These are phyloP conservation scores for Russula lepida DNA, from an alignment of 768 basidiomycete species.

Conservation along the genomic window DNA sequence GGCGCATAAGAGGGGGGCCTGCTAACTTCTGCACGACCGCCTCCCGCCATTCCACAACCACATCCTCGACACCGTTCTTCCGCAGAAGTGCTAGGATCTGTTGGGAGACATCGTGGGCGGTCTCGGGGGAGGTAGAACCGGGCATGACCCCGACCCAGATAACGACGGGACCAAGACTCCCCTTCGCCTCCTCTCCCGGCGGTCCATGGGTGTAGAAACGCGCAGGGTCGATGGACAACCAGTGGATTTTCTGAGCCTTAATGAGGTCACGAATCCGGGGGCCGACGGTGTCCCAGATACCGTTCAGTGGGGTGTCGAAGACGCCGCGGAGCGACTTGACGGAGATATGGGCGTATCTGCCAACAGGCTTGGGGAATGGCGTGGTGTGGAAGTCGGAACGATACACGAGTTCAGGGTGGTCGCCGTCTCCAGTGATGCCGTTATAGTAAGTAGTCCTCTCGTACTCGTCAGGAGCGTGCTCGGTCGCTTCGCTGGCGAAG, in stretches of 20 bases:
- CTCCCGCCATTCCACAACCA: slow-evolving; percentile 14
- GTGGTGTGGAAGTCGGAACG: not conserved
- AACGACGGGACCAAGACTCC: slow-evolving; percentile 10
- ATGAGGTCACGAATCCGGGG: slow-evolving; percentile 3
- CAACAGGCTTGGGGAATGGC: not conserved
- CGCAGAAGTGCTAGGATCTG: slow-evolving; percentile 1
- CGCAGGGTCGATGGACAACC: slow-evolving; percentile 2
- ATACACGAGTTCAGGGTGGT: slow-evolving; percentile 8
- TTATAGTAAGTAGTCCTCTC: not conserved
- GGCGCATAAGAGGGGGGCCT: not conserved
- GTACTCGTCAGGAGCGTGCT: not conserved
- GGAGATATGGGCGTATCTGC: not conserved
- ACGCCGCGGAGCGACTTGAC: slow-evolving; percentile 8
- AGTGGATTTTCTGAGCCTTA: not conserved
- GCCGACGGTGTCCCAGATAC: slow-evolving; percentile 12
- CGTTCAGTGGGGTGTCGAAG: slow-evolving; percentile 5
- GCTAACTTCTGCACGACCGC: not conserved
- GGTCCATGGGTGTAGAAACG: slow-evolving; percentile 6
- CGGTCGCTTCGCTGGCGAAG: not conserved
- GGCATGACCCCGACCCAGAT: slow-evolving; percentile 8
- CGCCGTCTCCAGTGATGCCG: not conserved
- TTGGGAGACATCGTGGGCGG: slow-evolving; percentile 4
- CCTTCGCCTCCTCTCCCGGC: not conserved
- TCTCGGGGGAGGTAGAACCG: slow-evolving; percentile 5
- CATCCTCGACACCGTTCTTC: slow-evolving; percentile 3